Evolutionary conservation across 139 green algal species (phyloP).

Genomic region (Edaphochlamys debaryana): DNA sequence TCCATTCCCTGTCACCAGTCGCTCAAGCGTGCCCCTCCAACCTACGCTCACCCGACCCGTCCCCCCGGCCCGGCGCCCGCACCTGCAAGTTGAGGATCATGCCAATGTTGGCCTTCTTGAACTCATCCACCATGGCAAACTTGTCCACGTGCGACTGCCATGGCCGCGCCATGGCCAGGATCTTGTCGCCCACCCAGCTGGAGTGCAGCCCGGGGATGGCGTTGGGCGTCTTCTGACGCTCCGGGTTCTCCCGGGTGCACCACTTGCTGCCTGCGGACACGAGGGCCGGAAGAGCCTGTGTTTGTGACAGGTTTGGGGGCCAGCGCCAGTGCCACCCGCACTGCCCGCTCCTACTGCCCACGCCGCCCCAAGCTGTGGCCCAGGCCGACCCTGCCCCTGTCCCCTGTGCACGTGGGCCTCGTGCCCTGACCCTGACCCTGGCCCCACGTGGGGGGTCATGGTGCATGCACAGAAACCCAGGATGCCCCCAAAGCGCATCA

Average conservation of each 20-base stretch:
- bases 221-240: conserved; percentile 50
- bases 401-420: no score
- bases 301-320: neutral
- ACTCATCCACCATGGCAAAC: conserved; percentile 53
- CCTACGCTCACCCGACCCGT: neutral
- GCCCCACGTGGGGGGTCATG: no score
- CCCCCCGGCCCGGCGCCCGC: neutral
- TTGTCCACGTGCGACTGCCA: conserved; percentile 67
- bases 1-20: no score
- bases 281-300: neutral
- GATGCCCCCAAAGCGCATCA: no score
- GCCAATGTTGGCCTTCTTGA: conserved; percentile 61
- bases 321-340: no score
- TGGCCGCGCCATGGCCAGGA: conserved; percentile 79
- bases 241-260: conserved; percentile 64
- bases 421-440: no score
- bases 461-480: no score
- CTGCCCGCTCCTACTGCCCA: no score
- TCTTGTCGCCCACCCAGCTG: conserved; percentile 68
- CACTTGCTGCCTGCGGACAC: conserved; percentile 51
- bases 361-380: no score
- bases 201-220: conserved; percentile 74
- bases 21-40: neutral
- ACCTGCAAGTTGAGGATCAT: conserved; percentile 83
- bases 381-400: no score